Evolutionary conservation across 2,329 filamentous ascomycete species (phyloP), one percentile per base, ranked within the genome.

Genomic region (Raffaelea arxii): DNA sequence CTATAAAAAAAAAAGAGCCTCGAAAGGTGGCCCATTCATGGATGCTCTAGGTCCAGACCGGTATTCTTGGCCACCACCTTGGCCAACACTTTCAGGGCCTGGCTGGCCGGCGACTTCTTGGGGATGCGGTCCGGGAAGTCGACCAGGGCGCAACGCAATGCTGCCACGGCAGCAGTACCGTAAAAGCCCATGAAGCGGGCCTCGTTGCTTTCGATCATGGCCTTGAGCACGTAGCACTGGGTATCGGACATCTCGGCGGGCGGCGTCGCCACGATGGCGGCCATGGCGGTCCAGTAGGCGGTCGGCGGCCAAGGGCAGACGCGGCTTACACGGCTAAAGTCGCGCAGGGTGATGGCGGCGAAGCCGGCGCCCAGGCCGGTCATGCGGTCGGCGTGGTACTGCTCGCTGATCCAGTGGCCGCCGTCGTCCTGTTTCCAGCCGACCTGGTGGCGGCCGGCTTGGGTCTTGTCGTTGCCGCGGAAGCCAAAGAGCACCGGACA

Each of bases 401-500:
- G 80, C 55, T 86, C 81, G 2, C 72, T 67, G 49, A 84, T 70
- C 69, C 76, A 91, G 6, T 66, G 65, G 6, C 73, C 71, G 6
- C 73, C 71, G 9, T 68, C 71, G 12, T 79, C 74, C 53, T 72
- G 78, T 63, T 72, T 75, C 87, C 88, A 94, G 1, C 87, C 88
- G 3, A 94, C 64, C n/a, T 76, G 73, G 18, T 64, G 54, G 12
- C 82, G 76, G 1, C 87, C 88, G 11, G 71, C 69, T 40, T 80
- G 74, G 1, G 82, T 94, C 51, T 74, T 80, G 60, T 94, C 87
- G 51, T 71, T 80, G 22, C 87, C 90, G 38, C 78, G 75, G 53
- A 90, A 78, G 18, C 91, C 91, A 60, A 94, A 97, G 1, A 98
- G 70, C 2, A 89, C 82, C 0, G 92, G 91, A 56, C 88, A 94